Evolutionary conservation across 2,329 filamentous ascomycete genomes (phyloP).

Genomic region (Fusarium transvaalense): DNA sequence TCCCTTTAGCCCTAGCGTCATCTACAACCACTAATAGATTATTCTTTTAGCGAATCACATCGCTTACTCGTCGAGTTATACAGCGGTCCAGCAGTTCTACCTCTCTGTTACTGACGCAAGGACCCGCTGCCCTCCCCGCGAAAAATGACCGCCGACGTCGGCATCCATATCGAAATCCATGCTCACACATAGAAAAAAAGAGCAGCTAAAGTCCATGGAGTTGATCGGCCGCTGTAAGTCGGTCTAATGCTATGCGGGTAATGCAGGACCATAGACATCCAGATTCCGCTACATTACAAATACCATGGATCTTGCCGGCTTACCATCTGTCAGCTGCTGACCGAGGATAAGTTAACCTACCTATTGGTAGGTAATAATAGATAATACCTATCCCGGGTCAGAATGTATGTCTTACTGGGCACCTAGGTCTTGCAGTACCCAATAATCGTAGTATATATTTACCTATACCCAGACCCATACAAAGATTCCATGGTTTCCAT

Average conservation of each 20-base stretch:
- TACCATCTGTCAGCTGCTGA: conserved; percentile 18
- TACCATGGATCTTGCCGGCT: background rate
- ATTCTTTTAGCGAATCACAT: conserved; percentile 27
- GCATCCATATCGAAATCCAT: conserved; percentile 35
- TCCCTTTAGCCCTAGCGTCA: conserved; percentile 41
- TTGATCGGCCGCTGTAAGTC: background rate
- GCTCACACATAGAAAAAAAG: conserved; percentile 26
- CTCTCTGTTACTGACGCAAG: conserved; percentile 28
- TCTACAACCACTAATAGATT: conserved; percentile 1
- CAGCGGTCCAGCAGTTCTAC: conserved; percentile 29
- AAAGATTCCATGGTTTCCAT: conserved; percentile 5
- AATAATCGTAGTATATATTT: conserved; percentile 8
- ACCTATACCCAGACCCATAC: conserved; percentile 14
- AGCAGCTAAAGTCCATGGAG: conserved; percentile 18
- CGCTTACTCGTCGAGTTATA: background rate
- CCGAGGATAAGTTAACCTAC: conserved; percentile 5
- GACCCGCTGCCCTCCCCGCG: conserved; percentile 32
- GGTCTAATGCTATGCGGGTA: background rate
- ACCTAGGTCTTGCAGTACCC: conserved; percentile 1
- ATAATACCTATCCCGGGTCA: conserved; percentile 8
- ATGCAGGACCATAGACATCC: conserved; percentile 21
- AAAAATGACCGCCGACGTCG: conserved; percentile 46
- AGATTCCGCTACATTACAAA: background rate
- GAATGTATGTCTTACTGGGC: background rate
- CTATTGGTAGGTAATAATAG: background rate